phyloP scores from a whole-genome alignment of 371 early-diverging fungal species.

The Apophysomyces sp. region DNA sequence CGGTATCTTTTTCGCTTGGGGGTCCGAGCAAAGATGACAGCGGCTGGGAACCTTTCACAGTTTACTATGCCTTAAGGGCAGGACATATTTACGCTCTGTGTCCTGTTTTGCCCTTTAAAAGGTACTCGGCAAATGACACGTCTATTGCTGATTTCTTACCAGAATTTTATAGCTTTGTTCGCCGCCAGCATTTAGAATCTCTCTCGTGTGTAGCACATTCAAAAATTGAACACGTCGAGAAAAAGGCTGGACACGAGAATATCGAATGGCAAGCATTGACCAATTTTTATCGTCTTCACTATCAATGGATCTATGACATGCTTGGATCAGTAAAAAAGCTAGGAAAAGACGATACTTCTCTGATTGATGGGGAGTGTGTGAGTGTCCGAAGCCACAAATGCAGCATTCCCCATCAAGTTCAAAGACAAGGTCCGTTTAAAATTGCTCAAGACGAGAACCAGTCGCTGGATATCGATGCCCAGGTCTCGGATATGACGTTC shows the following conservation, averaged over 20 bases:
- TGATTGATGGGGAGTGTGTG: conserved; percentile 10
- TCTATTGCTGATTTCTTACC: not conserved
- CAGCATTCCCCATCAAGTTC: conserved; percentile 17
- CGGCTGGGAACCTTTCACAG: conserved; percentile 45
- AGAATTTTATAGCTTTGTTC: conserved; percentile 19
- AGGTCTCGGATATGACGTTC: conserved; percentile 31
- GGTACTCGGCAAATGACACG: conserved; percentile 15
- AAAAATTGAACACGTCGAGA: conserved; percentile 20
- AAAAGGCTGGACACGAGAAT: not conserved
- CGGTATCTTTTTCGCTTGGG: conserved; percentile 39
- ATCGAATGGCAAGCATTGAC: conserved; percentile 13
- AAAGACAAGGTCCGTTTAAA: conserved; percentile 42
- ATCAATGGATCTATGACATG: conserved; percentile 32
- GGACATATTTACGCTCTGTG: conserved; percentile 46
- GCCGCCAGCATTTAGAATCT: conserved; percentile 34
- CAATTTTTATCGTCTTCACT: conserved; percentile 32
- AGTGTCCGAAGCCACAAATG: conserved; percentile 10
- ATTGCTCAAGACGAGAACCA: conserved; percentile 9
- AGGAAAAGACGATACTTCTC: conserved; percentile 1
- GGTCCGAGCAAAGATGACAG: conserved; percentile 27
- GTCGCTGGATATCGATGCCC: not conserved
- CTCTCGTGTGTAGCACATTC: conserved; percentile 29
- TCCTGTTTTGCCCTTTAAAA: conserved; percentile 42
- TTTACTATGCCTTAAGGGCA: conserved; percentile 39
- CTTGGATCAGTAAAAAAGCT: conserved; percentile 19